Percentiles rank a stretch among this genome's conserved stretches.
phyloP scores from a whole-genome alignment of 2,329 filamentous ascomycete species.

The Pyricularia grisea region DNA sequence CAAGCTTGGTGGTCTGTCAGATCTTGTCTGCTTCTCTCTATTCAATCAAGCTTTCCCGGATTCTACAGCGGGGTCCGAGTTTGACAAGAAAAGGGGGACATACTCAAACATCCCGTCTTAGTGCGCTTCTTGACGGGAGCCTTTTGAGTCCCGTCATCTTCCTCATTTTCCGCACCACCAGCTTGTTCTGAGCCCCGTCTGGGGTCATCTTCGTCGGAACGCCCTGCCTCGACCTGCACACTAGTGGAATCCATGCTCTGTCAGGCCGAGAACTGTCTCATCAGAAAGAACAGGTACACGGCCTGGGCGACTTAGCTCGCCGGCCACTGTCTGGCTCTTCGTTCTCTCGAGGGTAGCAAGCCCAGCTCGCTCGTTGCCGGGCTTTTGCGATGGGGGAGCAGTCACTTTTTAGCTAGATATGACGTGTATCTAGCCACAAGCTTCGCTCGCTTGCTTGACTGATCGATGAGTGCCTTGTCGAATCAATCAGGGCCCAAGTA shows the following conservation, averaged over 20 bases:
- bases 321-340: background rate
- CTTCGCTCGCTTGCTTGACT: background rate
- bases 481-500: background rate
- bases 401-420: background rate
- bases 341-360: background rate
- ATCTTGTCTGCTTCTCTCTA: background rate
- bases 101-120: conserved; percentile 88
- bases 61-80: conserved; percentile 5
- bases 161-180: conserved; percentile 22
- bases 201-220: background rate
- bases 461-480: background rate
- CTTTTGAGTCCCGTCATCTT: conserved; percentile 36
- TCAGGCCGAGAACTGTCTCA: background rate
- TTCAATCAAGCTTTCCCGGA: background rate
- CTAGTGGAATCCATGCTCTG: background rate
- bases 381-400: background rate
- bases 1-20: conserved; percentile 50
- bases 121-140: conserved; percentile 57
- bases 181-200: conserved; percentile 9
- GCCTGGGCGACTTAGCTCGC: background rate
- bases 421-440: background rate
- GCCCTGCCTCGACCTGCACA: background rate
- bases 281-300: background rate
- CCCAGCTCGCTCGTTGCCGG: background rate
- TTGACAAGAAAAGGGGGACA: background rate